Base-by-base conservation (phyloP, 345 rosid genomes). In the Camelina sativa region DNA sequence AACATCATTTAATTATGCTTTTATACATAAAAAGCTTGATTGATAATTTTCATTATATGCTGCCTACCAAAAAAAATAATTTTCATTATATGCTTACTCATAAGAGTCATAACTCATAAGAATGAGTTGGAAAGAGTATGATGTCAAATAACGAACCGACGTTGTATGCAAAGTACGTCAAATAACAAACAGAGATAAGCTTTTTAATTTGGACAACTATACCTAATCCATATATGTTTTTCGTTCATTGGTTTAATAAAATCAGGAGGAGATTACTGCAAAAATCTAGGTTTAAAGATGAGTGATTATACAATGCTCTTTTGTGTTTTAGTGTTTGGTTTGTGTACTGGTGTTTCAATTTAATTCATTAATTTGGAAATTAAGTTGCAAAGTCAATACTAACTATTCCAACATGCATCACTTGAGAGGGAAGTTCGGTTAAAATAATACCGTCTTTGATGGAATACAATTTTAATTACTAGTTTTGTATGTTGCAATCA, bases 391-490 rank as follows among this genome's bases (percentile, higher is more conserved):
- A 76, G 80, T 62, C 80, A 76, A 62, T 55, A 76, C 75, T 62
- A 62, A 69, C 80, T 55, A 63, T 62, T 19, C 52, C 65, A 55
- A 55, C 65, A 62, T 76, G 75, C 65, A 76, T 76, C 70, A 76
- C 64, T 52, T 69, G 80, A 76, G 54, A 62, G 19, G 43, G 75
- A 76, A 22, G 64, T 69, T 76, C n/a, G 37, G 38, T 43, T 62
- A 69, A 76, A 76, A 65, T 62, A 69, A 53, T 69, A 69, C 70
- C 65, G 65, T 56, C 75, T 16, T 62, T 69, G 38, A 60, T 41
- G 47, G 15, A 51, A 67, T 58, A 48, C 7, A 37, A 2, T 15
- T n/a, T 35, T 12, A 38, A 17, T 48, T 23, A 16, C 2, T 25
- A 69, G 17, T 54, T 69, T 40, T 40, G 7, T 58, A 34, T 10